Evolutionary conservation across 257 asterid species (phyloP).

Genomic region (Solanum piurae): DNA sequence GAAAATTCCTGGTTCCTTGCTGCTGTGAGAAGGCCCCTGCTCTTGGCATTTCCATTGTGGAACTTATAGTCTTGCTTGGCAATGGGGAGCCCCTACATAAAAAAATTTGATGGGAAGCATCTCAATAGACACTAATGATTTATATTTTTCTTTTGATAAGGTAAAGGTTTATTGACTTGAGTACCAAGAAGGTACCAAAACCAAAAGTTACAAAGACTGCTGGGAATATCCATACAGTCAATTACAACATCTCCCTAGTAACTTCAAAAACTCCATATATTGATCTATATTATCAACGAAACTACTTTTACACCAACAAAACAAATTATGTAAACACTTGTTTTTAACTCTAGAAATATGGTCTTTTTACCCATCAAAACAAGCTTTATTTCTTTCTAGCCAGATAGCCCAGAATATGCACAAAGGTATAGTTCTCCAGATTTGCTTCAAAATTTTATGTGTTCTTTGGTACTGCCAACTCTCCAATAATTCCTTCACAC

Average conservation of each 20-base stretch:
- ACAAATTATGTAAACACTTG: background rate
- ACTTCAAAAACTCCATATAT: background rate
- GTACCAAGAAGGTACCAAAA: background rate
- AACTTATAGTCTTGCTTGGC: conserved; percentile 18
- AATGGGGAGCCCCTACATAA: conserved; percentile 22
- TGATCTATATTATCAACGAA: background rate
- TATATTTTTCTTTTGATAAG: background rate
- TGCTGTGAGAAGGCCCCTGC: conserved; percentile 21
- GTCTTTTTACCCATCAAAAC: background rate
- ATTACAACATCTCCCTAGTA: background rate
- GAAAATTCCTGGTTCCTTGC: conserved; percentile 31
- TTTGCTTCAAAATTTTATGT: background rate
- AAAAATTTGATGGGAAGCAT: background rate
- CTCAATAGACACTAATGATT: background rate
- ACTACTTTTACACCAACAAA: background rate
- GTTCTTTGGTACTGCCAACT: background rate
- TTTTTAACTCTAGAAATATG: background rate
- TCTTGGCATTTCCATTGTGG: conserved; percentile 14
- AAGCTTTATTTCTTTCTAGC: background rate
- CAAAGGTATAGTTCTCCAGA: background rate
- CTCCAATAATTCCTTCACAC: background rate
- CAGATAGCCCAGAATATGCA: background rate
- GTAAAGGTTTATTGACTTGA: background rate
- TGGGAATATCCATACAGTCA: background rate
- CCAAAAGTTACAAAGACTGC: background rate